Percentiles rank a stretch among this genome's conserved stretches.
Evolutionary conservation across 345 rosid genomes (phyloP).

Genomic region (Citrus sp.): DNA sequence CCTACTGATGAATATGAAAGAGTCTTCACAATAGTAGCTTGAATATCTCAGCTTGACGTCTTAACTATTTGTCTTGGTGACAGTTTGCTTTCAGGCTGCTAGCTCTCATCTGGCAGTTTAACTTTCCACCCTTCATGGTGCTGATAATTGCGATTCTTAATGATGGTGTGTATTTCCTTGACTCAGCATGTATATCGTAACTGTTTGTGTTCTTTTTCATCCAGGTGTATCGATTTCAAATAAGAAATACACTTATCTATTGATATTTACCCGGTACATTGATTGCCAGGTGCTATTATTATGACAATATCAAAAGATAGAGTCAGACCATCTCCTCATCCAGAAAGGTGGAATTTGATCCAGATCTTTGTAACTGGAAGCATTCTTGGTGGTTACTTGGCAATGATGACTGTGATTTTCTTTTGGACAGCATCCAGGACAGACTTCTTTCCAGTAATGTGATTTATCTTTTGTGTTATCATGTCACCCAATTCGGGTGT

Average conservation of each 20-base stretch:
- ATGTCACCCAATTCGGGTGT: background rate
- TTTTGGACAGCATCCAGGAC: slow-evolving; percentile 61
- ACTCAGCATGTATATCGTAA: too few relatives aligned
- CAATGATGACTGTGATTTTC: slow-evolving; percentile 63
- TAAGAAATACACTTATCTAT: background rate
- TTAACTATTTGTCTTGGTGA: slow-evolving; percentile 6
- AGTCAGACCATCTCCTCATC: slow-evolving; percentile 58
- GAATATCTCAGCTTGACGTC: background rate
- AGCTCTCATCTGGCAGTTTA: slow-evolving; percentile 64
- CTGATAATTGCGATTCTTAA: slow-evolving; percentile 58
- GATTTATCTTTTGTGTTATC: background rate
- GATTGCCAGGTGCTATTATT: slow-evolving; percentile 37
- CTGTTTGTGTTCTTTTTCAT: too few relatives aligned
- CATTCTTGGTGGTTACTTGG: slow-evolving; percentile 57
- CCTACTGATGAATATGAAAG: background rate
- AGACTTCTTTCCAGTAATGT: slow-evolving; percentile 50
- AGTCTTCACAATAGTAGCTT: slow-evolving; percentile 5
- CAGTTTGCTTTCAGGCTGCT: slow-evolving; percentile 65
- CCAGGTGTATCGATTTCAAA: too few relatives aligned
- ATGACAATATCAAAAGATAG: slow-evolving; percentile 65
- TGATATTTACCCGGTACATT: background rate
- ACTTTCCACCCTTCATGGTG: slow-evolving; percentile 70
- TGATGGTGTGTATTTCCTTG: slow-evolving; percentile 36
- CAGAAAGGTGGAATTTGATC: slow-evolving; percentile 58
- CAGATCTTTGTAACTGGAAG: slow-evolving; percentile 56